Evolutionary conservation across 2,329 filamentous ascomycete species (phyloP), one percentile per base, ranked within the genome.

Genomic region (Dryadomyces quercus-mongolicae): DNA sequence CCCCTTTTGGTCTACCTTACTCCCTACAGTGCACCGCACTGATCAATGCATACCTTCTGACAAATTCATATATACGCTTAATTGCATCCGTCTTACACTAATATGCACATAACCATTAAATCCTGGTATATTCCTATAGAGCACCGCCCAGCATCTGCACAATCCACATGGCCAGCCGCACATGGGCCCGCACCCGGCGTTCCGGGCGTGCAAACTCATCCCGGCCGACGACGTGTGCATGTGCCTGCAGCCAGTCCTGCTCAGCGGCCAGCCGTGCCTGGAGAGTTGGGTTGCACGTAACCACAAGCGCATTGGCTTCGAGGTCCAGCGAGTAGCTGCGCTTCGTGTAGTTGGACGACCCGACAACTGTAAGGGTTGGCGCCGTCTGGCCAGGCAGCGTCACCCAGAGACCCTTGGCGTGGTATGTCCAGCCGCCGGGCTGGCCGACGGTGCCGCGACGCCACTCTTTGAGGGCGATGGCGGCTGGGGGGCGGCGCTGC

Each of bases 401-500:
- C 25, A 96, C 76, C 92, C 92, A 97, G 2, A 97, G 74, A 0
- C 93, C 93, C 69, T 98, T 98, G 49, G 93, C 93, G 63, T 98
- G 93, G 68, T 98, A 98, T 0, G 92, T 96, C 93, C 94, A 98
- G 1, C 89, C 92, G 1, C 75, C 88, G 0, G 86, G 82, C 62
- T 89, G 78, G 18, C 86, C 86, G 2, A 95, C 86, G 0, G 82
- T 87, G 9, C 93, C 93, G 48, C 77, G 77, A 7, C 85, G 80
- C 93, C 93, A 98, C 70, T 98, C 93, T 58, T 88, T 87, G 4
- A 98, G 74, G 3, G 79, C 70, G 31, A 96, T 85, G 1, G 76
- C 71, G 12, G 74, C 74, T 5, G n/a, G 18, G 6, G 8, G 6
- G 47, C 71, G 72, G 45, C 72, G 71, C 43, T 67, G 63, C 9